These are phyloP conservation scores for Phaffia tasmanica DNA, from an alignment of 768 basidiomycete species.

Conservation along the genomic window DNA sequence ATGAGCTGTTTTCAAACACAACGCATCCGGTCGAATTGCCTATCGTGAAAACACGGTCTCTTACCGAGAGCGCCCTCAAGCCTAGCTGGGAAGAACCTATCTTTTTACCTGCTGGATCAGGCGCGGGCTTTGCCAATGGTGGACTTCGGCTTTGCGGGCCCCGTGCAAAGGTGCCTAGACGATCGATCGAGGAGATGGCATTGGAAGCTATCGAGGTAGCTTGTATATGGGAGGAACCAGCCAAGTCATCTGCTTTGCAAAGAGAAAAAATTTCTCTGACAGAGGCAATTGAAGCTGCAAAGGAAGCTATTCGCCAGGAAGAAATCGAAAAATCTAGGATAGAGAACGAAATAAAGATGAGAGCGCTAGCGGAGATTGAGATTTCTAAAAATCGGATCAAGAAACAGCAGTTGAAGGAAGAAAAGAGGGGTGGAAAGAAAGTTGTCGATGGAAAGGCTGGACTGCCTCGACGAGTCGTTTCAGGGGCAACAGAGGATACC, in stretches of 20 bases:
- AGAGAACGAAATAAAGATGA: neutral
- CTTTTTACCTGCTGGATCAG: slow-evolving; percentile 16
- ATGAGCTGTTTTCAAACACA: neutral
- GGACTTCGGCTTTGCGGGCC: slow-evolving; percentile 16
- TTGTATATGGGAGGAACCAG: slow-evolving; percentile 6
- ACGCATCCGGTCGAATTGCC: neutral
- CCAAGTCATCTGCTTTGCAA: slow-evolving; percentile 1
- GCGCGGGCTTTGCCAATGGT: slow-evolving; percentile 11
- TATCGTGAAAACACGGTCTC: neutral
- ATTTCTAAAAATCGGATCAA: no score
- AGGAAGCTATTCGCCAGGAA: neutral
- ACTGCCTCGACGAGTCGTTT: no score
- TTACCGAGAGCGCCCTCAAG: slow-evolving; percentile 3
- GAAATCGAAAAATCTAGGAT: neutral
- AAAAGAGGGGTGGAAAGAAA: no score
- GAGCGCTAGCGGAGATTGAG: no score
- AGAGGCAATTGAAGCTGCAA: neutral
- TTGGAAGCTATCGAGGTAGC: slow-evolving; percentile 19
- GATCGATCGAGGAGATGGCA: slow-evolving; percentile 12
- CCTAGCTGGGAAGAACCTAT: slow-evolving; percentile 8
- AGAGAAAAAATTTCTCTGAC: neutral
- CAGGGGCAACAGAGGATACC: no score
- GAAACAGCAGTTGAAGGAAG: no score
- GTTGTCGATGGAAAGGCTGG: no score
- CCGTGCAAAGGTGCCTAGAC: neutral